A percentile compares a stretch with the other conserved stretches of the same genome.
Conservation (phyloP, 768 basidiomycete genomes). For the Naganishia vishniacii region DNA sequence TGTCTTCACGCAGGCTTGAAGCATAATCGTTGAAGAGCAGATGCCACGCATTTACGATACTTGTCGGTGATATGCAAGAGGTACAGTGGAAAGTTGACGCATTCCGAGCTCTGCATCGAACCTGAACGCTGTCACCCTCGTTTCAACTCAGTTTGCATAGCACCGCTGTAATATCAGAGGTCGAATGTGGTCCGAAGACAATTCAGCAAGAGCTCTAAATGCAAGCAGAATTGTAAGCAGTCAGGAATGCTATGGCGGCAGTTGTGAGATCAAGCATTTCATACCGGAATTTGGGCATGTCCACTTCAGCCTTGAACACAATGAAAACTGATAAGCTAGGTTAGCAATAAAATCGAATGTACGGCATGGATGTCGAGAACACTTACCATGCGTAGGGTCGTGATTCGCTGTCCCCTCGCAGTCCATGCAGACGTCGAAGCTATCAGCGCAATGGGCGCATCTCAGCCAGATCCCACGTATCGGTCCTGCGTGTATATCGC, state of each 20-base stretch:
- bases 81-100: too few species aligned
- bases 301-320: conserved; percentile 77
- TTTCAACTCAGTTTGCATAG: neutral
- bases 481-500: conserved; percentile 75
- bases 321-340: conserved; percentile 57
- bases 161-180: conserved; percentile 55
- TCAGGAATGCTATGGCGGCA: too few species aligned
- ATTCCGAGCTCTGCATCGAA: too few species aligned
- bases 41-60: too few species aligned
- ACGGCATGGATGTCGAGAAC: too few species aligned
- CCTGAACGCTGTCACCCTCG: too few species aligned
- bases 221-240: conserved; percentile 35
- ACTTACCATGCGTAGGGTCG: conserved; percentile 61
- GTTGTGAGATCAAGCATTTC: neutral
- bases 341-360: neutral
- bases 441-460: conserved; percentile 70
- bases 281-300: conserved; percentile 69
- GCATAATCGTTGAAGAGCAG: too few species aligned
- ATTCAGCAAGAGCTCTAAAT: conserved; percentile 52
- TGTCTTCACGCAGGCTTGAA: too few species aligned
- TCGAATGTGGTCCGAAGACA: conserved; percentile 55
- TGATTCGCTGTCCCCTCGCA: conserved; percentile 80
- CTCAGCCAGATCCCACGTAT: conserved; percentile 87
- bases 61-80: too few species aligned
- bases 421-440: conserved; percentile 73